phyloP scores from a whole-genome alignment of 805 yeast genomes.

The Kluyveromyces aestuarii region DNA sequence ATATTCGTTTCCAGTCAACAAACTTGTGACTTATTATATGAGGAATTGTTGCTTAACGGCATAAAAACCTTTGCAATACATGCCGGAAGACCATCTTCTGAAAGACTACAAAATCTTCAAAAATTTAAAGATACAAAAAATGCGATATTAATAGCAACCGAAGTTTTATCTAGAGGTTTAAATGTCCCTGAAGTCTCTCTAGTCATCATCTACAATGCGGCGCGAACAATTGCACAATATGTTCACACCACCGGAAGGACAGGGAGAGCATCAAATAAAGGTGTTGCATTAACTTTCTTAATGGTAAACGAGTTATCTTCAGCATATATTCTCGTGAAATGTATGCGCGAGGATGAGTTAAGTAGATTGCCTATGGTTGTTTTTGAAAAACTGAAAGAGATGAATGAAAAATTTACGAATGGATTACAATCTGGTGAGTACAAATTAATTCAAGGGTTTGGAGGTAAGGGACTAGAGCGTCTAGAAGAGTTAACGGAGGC shows the following conservation, averaged over 20 bases:
- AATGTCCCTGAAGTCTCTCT: constrained; percentile 81
- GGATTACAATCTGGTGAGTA: constrained; percentile 62
- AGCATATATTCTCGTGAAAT: constrained; percentile 45
- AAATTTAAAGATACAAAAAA: constrained; percentile 59
- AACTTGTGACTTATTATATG: constrained; percentile 65
- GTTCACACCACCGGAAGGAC: constrained; percentile 95
- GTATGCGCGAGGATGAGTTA: constrained; percentile 42
- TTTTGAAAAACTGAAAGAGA: constrained; percentile 27
- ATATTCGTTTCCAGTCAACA: constrained; percentile 85
- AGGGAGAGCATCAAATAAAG: constrained; percentile 80
- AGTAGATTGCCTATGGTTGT: constrained; percentile 1
- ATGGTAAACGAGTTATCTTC: constrained; percentile 54
- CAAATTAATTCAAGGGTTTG: constrained; percentile 68
- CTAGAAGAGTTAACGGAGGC: constrained; percentile 43
- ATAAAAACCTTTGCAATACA: constrained; percentile 64
- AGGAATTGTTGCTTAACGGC: constrained; percentile 37
- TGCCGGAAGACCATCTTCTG: constrained; percentile 86
- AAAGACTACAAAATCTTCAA: constrained; percentile 63
- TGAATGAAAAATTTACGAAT: constrained; percentile 47
- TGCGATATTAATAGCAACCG: constrained; percentile 73
- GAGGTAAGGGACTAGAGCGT: constrained; percentile 84
- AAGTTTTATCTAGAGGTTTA: constrained; percentile 89
- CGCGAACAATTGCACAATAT: constrained; percentile 88
- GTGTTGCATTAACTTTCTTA: constrained; percentile 69
- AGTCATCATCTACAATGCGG: constrained; percentile 76